Evolutionary conservation across 306 rosid genomes (phyloP), one percentile per base, ranked within the genome.

Genomic region (Vachellia pachyceras): DNA sequence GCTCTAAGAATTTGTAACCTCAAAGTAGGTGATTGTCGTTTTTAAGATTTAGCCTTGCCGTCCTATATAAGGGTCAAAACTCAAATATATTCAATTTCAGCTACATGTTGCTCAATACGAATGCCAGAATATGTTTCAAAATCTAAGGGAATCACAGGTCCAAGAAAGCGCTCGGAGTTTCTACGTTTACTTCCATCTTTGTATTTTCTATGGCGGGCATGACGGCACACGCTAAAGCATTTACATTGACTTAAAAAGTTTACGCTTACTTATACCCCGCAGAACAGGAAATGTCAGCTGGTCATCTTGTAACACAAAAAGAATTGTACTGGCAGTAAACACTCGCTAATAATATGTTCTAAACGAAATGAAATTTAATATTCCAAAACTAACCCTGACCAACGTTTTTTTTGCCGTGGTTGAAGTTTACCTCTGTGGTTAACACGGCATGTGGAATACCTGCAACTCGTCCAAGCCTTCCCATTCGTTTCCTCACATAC

Each of bases 391-490:
- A 52, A 7, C 0, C 10, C 60, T 18, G 60, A 54, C 23, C 60
- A 6, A 54, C 22, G 5, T 46, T 5, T 0, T 5, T 54, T 54
- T 17, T 4, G 40, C 49, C 52, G 41, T 22, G 36, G 1, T 41
- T 17, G 64, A 40, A 45, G 57, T 76, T 72, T 82, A 94, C 99
- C 89, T 87, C 85, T 0, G 90, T 85, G 20, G 98, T 73, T 57
- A 93, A 82, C 52, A 82, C 96, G 73, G 97, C 96, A 63, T 84
- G 91, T 18, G 96, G 92, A 81, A 80, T 37, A 35, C 73, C 55
- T 10, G 77, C 57, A 35, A 44, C 45, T 6, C 77, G 64, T 22
- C 76, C 64, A 54, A 82, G 83, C 39, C 82, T 85, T 85, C 91
- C 90, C 84, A 87, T 86, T 15, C 92, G 87, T 74, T 82, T 89